Conservation (phyloP, 139 green algal genomes). For the Chlamydomonas schloesseri region DNA sequence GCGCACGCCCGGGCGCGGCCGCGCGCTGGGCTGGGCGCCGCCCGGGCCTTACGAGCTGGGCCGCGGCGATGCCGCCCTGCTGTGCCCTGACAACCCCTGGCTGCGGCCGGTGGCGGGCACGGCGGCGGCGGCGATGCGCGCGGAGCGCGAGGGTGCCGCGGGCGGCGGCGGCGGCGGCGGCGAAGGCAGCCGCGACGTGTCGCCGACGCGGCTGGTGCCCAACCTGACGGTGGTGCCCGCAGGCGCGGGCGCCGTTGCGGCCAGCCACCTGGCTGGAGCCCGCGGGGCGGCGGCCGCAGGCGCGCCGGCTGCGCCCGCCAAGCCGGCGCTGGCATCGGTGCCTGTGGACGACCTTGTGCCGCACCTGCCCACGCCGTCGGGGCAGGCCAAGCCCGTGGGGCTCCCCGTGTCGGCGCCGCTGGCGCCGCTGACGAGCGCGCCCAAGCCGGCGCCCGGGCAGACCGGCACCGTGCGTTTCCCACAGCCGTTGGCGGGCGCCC, state of each 20-base stretch:
- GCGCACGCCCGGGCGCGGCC: constrained; percentile 4
- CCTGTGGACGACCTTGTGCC: background rate
- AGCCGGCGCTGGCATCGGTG: background rate
- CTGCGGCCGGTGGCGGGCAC: constrained; percentile 7
- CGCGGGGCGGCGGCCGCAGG: background rate
- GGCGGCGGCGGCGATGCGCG: background rate
- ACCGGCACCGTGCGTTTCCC: constrained; percentile 31
- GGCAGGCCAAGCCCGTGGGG: constrained; percentile 1
- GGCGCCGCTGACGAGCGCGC: background rate
- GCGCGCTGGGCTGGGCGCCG: constrained; percentile 16
- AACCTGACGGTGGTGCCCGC: background rate
- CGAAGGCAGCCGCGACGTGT: background rate
- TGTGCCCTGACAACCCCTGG: constrained; percentile 19
- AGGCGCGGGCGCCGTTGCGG: background rate
- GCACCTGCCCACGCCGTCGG: background rate
- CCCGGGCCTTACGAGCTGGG: constrained; percentile 15
- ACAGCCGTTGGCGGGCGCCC: background rate
- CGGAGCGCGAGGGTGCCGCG: background rate
- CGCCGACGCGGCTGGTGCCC: no score
- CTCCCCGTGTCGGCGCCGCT: background rate
- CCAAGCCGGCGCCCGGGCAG: background rate
- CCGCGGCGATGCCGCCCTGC: background rate
- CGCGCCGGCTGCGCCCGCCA: background rate
- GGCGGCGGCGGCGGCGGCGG: background rate
- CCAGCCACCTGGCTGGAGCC: background rate